Base-by-base conservation (phyloP, 371 early-diverging fungal species). In the Batrachochytrium dendrobatidis region DNA sequence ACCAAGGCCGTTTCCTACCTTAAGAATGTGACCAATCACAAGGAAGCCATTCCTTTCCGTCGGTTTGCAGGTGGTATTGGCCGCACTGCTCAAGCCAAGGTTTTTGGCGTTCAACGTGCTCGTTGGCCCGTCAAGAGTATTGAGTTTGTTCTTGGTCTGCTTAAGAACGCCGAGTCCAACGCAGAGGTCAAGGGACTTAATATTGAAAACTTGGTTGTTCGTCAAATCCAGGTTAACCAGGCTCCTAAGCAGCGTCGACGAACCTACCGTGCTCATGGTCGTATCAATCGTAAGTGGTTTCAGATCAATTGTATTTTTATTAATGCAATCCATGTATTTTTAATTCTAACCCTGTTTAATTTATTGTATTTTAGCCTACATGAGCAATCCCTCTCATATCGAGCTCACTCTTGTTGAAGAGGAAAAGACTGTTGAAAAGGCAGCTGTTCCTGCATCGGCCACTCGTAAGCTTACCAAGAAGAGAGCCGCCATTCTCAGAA, bases 61-160 rank as follows among this genome's bases (percentile, higher is more conserved):
- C 87, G 94, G 71, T 99, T 91, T 87, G 83, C 88, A 80, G 93
- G 98, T 64, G 98, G 98, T 81, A 88, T 94, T 65, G 98, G 98
- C 68, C 94, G 98, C 66, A 89, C 91, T 64, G 88, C 94, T 53
- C 99, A 99, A 84, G 99, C 93, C 69, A 96, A 94, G 84, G 89
- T 85, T 60, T 93, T 89, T 81, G 86, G 87, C 65, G 84, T 86
- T 60, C 86, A 95, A 66, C 90, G 90, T 80, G 99, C 90, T 71
- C 94, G 98, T 81, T 99, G 99, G 99, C 99, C 99, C 80, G 89
- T 80, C 72, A 99, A 99, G 91, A 86, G 87, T 68, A 88, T 84
- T 80, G 87, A 92, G 85, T 93, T 91, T 72, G 76, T 99, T 53
- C 77, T 88, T 63, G 90, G 88, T 62, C 84, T 99, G 58, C 84